Base-by-base conservation (phyloP, 2,329 filamentous ascomycete genomes). In the Epichloe bromicola region DNA sequence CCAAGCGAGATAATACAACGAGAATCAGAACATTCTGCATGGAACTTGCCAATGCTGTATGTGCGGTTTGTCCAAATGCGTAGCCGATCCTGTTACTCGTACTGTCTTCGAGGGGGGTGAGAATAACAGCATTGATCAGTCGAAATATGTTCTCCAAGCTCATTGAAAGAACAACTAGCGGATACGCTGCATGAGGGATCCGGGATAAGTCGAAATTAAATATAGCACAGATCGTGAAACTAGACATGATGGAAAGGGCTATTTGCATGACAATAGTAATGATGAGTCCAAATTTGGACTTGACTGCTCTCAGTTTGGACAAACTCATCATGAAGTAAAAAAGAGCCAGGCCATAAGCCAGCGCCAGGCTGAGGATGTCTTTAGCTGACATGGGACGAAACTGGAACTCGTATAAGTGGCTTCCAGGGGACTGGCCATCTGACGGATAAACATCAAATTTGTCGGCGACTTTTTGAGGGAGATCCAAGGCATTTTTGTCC, bases 111-210 rank as follows among this genome's bases (percentile, higher is more conserved):
- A 82, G 72, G 0, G 84, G 82, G 1, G 84, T 88, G 51, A 82
- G 72, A 36, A 90, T 80, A 39, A 90, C 83, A 6, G 83, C 81
- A 60, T 89, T 88, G 64, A 90, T 87, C 37, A 90, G 70, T 17
- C 85, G 75, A 60, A 89, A 85, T 55, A 87, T 85, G 58, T 90
- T 89, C 59, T 89, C 86, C 34, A 90, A 69, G 47, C 86, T 88
- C 68, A 88, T 83, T 39, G 82, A 78, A 39, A 89, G 73, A 8
- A 90, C 78, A n/a, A 88, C 83, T 10, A 88, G 75, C 0, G 86
- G 86, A 61, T 89, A 91, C 37, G 80, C 80, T 49, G 83, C 83
- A 54, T 82, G 75, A 3, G 86, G 86, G 47, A 91, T 84, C 56
- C 79, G 80, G 10, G 84, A 86, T 15, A 91, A 69, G 59, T 90